A percentile compares a stretch with the other conserved stretches of the same genome.
These are phyloP conservation scores for Nakaseomyces nivariensis DNA, from an alignment of 1,139 yeast species.

Conservation along the genomic window DNA sequence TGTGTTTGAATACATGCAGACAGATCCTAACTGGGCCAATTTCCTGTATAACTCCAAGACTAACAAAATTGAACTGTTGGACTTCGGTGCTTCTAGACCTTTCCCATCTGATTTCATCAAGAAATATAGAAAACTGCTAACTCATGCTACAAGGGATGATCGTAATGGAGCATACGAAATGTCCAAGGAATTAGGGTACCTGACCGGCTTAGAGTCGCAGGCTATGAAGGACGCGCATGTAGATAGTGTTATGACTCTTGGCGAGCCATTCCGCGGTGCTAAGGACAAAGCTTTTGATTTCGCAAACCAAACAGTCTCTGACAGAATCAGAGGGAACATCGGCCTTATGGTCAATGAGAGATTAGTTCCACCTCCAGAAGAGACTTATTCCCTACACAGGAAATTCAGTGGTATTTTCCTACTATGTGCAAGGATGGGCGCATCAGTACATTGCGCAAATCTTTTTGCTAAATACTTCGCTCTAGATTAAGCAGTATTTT, in stretches of 20 bases:
- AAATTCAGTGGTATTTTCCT: conserved; percentile 91
- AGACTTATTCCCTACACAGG: conserved; percentile 88
- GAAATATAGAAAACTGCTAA: conserved; percentile 60
- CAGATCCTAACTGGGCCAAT: conserved; percentile 99
- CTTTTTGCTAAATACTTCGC: conserved; percentile 56
- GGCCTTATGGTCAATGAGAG: conserved; percentile 86
- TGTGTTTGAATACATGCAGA: conserved; percentile 84
- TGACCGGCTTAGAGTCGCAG: conserved; percentile 82
- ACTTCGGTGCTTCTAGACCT: conserved; percentile 91
- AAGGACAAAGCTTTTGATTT: conserved; percentile 56
- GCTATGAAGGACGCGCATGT: conserved; percentile 89
- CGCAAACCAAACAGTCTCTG: conserved; percentile 80
- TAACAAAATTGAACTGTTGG: conserved; percentile 68
- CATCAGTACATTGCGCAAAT: conserved; percentile 72
- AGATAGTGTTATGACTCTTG: conserved; percentile 80
- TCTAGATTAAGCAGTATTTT: conserved; percentile 3
- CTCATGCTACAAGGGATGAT: conserved; percentile 70
- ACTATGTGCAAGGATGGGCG: conserved; percentile 76
- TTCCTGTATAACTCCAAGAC: conserved; percentile 67
- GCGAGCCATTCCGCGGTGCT: conserved; percentile 75
- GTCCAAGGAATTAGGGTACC: conserved; percentile 71
- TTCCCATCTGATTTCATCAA: conserved; percentile 57
- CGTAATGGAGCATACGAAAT: conserved; percentile 52
- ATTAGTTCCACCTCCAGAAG: conserved; percentile 96
- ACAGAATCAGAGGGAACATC: conserved; percentile 77